Base-by-base conservation (phyloP, 495 filamentous ascomycete genomes). In the Hypomontagnella submonticulosa region DNA sequence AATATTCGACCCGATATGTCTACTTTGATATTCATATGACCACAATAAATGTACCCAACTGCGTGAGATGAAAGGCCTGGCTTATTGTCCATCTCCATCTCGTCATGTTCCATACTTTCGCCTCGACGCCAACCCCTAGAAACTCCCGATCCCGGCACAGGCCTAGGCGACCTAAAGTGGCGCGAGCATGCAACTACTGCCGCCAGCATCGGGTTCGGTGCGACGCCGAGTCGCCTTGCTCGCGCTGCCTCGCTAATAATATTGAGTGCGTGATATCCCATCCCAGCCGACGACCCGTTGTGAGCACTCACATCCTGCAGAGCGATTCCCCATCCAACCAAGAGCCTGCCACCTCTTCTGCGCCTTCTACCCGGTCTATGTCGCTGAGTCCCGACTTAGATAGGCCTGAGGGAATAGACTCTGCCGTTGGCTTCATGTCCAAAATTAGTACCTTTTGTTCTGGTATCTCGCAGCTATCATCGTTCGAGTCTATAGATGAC, bases 391-490 rank as follows among this genome's bases (percentile, higher is more conserved):
- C 62, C 5, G 38, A 48, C n/a, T 5, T 18, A 48, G 60, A 55
- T 41, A 51, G 43, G 9, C 18, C 62, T 7, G 63, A 63, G 4
- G 57, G 61, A 8, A 67, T 67, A 34, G 74, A 76, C 20, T 76
- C 71, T 2, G 66, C 70, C 11, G 42, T 72, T 3, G 74, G 71
- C 1, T 76, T 76, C 34, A 72, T 76, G 32, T 57, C 74, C 13
- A 67, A 70, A 37, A 72, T 76, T 36, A 70, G 68, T 38, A 44
- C 61, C 0, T 75, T 76, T 51, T 76, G 72, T 49, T 73, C 72
- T 18, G 52, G 52, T 4, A 62, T 72, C 4, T 69, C 67, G 1
- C 70, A 75, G 18, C 49, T 70, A 3, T 64, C 69, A 3, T 64
- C 69, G 3, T 49, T 52, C 16, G 32, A 57, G 33, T 58, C 66